These are phyloP conservation scores for Globisporangium nagaii DNA, from an alignment of 352 stramenopile genomes.

Conservation along the genomic window DNA sequence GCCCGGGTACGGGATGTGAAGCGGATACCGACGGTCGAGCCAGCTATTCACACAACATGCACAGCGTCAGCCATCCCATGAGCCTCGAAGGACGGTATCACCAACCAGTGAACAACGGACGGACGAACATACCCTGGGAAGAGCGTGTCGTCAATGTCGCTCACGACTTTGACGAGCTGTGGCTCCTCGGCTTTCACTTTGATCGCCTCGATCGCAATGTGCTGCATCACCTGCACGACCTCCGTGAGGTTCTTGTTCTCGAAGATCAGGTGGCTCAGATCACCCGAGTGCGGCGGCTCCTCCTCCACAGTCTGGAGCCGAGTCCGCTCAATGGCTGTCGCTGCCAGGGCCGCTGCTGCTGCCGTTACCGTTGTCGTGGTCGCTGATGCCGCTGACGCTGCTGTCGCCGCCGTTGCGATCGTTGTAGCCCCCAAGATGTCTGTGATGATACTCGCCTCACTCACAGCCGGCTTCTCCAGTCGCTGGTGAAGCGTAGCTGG, in stretches of 20 bases:
- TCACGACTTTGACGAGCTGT: slow-evolving; percentile 80
- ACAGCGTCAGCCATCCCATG: background rate
- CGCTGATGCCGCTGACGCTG: too few species aligned
- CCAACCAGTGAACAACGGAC: background rate
- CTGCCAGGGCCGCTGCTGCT: background rate
- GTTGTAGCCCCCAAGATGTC: background rate
- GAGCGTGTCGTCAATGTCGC: slow-evolving; percentile 83
- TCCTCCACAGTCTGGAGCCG: slow-evolving; percentile 11
- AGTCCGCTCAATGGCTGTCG: too few species aligned
- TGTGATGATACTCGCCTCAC: background rate
- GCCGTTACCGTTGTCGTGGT: background rate
- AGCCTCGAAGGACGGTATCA: too few species aligned
- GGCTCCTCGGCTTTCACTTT: slow-evolving; percentile 55
- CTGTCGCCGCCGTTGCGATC: too few species aligned
- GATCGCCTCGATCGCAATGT: slow-evolving; percentile 72
- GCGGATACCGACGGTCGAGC: slow-evolving; percentile 65
- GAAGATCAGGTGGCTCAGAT: slow-evolving; percentile 75
- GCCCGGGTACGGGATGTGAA: slow-evolving; percentile 76
- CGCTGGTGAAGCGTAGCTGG: background rate
- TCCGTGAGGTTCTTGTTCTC: slow-evolving; percentile 76
- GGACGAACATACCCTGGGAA: slow-evolving; percentile 41
- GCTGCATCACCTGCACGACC: slow-evolving; percentile 77
- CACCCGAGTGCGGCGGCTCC: slow-evolving; percentile 55
- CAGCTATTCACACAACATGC: slow-evolving; percentile 17
- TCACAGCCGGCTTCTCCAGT: background rate